Evolutionary conservation across 139 green algal species (phyloP).

Genomic region (Chlamydomonas schloesseri): DNA sequence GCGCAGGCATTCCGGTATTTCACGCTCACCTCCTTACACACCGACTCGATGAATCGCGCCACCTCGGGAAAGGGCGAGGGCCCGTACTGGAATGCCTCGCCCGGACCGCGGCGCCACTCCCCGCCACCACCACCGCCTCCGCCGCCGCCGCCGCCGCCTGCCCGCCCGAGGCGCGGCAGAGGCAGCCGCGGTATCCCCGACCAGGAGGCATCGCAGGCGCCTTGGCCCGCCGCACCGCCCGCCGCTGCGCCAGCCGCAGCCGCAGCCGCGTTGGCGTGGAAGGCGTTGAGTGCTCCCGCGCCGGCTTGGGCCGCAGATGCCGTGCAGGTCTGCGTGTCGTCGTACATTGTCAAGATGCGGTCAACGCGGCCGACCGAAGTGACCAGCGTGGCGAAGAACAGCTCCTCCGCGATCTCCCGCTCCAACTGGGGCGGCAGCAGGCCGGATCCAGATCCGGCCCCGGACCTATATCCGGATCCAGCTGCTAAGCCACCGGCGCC

Average conservation of each 20-base stretch:
- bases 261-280: too few relatives aligned
- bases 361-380: neutral
- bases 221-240: neutral
- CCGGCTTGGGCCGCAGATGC: neutral
- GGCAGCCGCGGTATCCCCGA: slow-evolving; percentile 8
- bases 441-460: neutral
- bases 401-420: neutral
- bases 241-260: neutral
- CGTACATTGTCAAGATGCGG: slow-evolving; percentile 14
- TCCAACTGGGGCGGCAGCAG: neutral
- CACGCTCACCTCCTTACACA: slow-evolving; percentile 54
- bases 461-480: too few relatives aligned
- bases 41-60: slow-evolving; percentile 65
- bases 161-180: neutral
- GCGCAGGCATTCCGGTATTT: too few relatives aligned
- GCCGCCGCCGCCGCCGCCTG: neutral
- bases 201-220: neutral
- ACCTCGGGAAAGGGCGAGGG: slow-evolving; percentile 64
- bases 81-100: slow-evolving; percentile 15
- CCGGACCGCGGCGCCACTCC: neutral
- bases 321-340: neutral
- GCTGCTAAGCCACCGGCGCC: neutral
- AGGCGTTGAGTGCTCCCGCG: neutral
- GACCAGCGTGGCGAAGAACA: slow-evolving; percentile 34
- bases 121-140: neutral